phyloP scores from a whole-genome alignment of 2,329 filamentous ascomycete species.

The Lachnellula arida region DNA sequence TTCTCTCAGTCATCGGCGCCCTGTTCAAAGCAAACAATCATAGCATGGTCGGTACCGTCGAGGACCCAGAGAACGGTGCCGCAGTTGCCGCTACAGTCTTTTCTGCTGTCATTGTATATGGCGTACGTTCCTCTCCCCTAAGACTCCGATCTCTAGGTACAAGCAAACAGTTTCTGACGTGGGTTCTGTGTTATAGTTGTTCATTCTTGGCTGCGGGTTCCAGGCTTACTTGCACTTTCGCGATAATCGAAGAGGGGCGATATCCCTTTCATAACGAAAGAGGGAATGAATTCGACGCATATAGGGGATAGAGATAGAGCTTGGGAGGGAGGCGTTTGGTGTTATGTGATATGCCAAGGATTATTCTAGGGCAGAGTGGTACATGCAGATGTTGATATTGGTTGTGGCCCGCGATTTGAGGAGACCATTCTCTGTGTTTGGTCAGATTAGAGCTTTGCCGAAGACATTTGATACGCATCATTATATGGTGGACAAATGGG shows the following conservation, averaged over 20 bases:
- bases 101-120: slow-evolving; percentile 81
- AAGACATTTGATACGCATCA: too few relatives aligned
- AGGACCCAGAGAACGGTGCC: slow-evolving; percentile 64
- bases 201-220: slow-evolving; percentile 86
- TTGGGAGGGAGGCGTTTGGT: slow-evolving; percentile 18
- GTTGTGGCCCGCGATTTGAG: background rate
- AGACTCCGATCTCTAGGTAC: background rate
- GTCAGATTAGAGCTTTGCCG: too few relatives aligned
- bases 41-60: slow-evolving; percentile 71
- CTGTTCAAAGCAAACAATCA: slow-evolving; percentile 80
- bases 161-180: too few relatives aligned
- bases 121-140: slow-evolving; percentile 52
- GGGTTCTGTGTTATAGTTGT: slow-evolving; percentile 34
- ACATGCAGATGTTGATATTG: slow-evolving; percentile 35
- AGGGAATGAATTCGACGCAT: background rate
- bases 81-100: slow-evolving; percentile 84
- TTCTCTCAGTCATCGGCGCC: slow-evolving; percentile 59
- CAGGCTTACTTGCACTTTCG: slow-evolving; percentile 84
- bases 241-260: slow-evolving; percentile 77
- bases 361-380: background rate
- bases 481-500: too few relatives aligned
- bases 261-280: slow-evolving; percentile 54
- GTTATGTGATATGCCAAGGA: slow-evolving; percentile 8
- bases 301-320: slow-evolving; percentile 1
- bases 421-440: too few relatives aligned